phyloP scores from a whole-genome alignment of 2,329 filamentous ascomycete genomes.

The Meredithiella fracta region DNA sequence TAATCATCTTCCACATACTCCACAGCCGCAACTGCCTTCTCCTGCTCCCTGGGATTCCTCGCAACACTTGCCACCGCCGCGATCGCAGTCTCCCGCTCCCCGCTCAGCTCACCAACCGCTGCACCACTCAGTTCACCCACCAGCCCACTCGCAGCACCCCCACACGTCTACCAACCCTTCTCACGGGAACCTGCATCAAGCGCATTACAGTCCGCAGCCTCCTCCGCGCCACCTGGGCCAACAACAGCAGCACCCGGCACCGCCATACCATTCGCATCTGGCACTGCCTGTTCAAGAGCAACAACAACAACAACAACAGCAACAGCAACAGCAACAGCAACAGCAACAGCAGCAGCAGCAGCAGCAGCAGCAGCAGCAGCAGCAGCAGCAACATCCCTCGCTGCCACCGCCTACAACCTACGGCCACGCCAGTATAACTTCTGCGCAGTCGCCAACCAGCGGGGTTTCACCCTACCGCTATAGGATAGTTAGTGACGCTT shows the following conservation, averaged over 20 bases:
- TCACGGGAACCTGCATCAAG: too few relatives aligned
- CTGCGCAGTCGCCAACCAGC: neutral
- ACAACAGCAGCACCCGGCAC: neutral
- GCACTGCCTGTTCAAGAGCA: neutral
- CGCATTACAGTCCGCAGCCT: too few relatives aligned
- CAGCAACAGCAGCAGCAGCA: neutral
- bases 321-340: slow-evolving; percentile 9
- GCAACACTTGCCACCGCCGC: neutral
- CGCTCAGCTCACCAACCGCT: neutral
- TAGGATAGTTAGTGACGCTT: neutral
- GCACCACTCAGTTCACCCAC: neutral
- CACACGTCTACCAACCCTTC: too few relatives aligned
- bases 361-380: neutral
- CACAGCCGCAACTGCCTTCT: neutral
- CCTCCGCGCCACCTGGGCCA: neutral
- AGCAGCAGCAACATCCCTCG: slow-evolving; percentile 5
- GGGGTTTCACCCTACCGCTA: slow-evolving; percentile 16
- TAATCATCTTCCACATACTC: slow-evolving; percentile 18
- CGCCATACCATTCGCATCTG: neutral
- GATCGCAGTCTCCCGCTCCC: slow-evolving; percentile 16
- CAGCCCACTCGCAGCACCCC: too few relatives aligned
- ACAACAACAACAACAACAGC: neutral
- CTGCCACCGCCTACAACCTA: neutral
- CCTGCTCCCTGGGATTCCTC: slow-evolving; percentile 13
- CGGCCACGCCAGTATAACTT: neutral